Conservation (phyloP, 2,329 filamentous ascomycete genomes). For the Stemphylium vesicarium region DNA sequence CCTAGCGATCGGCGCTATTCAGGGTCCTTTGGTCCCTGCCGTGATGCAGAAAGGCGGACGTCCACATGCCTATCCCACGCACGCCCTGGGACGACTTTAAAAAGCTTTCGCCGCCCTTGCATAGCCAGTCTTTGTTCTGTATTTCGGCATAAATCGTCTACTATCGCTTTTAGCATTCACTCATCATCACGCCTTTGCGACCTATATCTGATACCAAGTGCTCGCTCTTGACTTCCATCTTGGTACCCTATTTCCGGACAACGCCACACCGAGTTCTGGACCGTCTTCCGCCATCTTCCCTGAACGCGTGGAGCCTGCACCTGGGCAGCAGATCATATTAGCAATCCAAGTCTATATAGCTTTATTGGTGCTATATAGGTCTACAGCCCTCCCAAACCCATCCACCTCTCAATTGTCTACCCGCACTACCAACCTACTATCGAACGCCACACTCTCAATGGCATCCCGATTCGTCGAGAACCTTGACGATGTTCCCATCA, state of each 20-base stretch:
- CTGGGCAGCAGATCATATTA: slow-evolving; percentile 16
- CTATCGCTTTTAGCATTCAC: slow-evolving; percentile 1
- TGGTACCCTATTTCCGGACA: slow-evolving; percentile 7
- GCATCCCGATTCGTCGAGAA: slow-evolving; percentile 49
- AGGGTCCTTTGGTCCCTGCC: slow-evolving; percentile 15
- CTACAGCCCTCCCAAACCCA: slow-evolving; percentile 5
- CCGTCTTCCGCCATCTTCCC: slow-evolving; percentile 1
- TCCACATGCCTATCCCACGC: slow-evolving; percentile 29
- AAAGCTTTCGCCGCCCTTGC: slow-evolving; percentile 22
- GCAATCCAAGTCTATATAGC: slow-evolving; percentile 15
- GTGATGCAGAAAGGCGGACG: slow-evolving; percentile 13
- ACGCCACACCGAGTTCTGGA: slow-evolving; percentile 17
- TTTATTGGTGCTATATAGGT: slow-evolving; percentile 15
- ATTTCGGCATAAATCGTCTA: slow-evolving; percentile 8
- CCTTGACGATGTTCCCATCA: slow-evolving; percentile 46
- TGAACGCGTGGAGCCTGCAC: slow-evolving; percentile 1
- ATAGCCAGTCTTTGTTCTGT: slow-evolving; percentile 1
- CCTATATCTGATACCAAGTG: not conserved
- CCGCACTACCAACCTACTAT: not conserved
- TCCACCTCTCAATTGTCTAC: not conserved
- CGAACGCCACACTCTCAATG: slow-evolving; percentile 27
- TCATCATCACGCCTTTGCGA: not conserved
- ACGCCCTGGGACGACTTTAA: slow-evolving; percentile 17
- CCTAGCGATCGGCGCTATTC: slow-evolving; percentile 33
- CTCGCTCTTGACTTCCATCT: not conserved